Conservation (phyloP, 108 stramenopile species). For the Conticribra weissflogii region DNA sequence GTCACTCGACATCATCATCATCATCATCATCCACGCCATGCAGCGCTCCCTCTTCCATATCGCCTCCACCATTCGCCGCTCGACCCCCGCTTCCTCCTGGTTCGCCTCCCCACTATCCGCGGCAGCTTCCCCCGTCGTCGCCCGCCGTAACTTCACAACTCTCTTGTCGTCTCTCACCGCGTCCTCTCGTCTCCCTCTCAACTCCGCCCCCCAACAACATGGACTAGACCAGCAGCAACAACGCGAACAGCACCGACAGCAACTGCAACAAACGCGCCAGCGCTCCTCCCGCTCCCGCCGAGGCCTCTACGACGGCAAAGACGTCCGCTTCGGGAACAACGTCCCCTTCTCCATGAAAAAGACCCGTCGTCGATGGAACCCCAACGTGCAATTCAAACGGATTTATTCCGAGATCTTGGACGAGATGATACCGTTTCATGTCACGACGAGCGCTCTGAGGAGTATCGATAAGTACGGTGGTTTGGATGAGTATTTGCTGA, state of each 20-base stretch:
- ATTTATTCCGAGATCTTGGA: slow-evolving; percentile 83
- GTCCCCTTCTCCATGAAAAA: slow-evolving; percentile 75
- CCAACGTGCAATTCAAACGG: slow-evolving; percentile 73
- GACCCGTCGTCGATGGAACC: slow-evolving; percentile 82
- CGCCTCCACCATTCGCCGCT: background rate
- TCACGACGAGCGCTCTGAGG: slow-evolving; percentile 76
- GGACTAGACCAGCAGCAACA: background rate
- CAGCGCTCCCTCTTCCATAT: too few relatives aligned
- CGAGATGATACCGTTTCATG: slow-evolving; percentile 83
- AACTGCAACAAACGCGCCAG: slow-evolving; percentile 34
- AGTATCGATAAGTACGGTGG: slow-evolving; percentile 86
- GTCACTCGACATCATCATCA: too few relatives aligned
- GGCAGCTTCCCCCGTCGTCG: background rate
- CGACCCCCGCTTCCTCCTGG: too few relatives aligned
- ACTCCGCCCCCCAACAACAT: background rate
- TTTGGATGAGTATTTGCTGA: slow-evolving; percentile 83
- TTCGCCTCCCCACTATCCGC: too few relatives aligned
- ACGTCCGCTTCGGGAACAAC: slow-evolving; percentile 80
- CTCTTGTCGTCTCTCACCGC: background rate
- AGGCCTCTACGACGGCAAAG: slow-evolving; percentile 84
- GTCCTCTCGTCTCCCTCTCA: too few relatives aligned
- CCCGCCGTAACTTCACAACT: background rate
- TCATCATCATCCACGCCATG: too few relatives aligned
- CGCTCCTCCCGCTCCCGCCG: slow-evolving; percentile 80
- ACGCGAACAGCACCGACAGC: background rate